These are phyloP conservation scores for Brassica napus DNA, from an alignment of 345 rosid species.

Conservation along the genomic window Da-Ae NC_063446.1:13652001-13652500, in stretches of 20 bases:
- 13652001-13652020: background rate
- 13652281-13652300: background rate
- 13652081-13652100: slow-evolving; percentile 1
- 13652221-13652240: background rate
- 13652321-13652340: background rate
- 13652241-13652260: background rate
- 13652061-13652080: background rate
- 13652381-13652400: background rate
- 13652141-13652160: background rate
- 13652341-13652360: background rate
- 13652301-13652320: background rate
- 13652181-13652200: background rate
- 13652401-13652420: background rate
- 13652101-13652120: background rate
- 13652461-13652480: background rate
- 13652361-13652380: background rate
- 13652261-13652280: background rate
- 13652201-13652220: background rate
- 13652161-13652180: background rate
- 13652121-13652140: background rate
- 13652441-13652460: background rate
- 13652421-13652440: background rate
- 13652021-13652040: background rate
- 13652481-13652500: background rate
- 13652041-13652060: background rate